Base-by-base conservation (phyloP, 2,329 filamentous ascomycete species). In the Curvularia eragrostidis region DNA sequence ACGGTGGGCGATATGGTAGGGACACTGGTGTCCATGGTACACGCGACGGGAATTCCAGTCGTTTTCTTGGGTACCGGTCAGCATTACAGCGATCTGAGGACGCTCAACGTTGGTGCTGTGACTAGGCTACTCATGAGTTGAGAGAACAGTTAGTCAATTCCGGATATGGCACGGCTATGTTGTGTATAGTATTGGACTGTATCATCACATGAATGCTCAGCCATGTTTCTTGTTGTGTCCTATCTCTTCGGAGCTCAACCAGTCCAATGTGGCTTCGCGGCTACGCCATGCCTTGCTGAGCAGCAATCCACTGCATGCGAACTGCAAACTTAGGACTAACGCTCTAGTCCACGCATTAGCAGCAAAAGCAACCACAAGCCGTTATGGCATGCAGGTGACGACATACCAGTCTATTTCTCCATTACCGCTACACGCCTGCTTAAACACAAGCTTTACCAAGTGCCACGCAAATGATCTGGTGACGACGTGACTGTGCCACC, bases 1-100 rank as follows among this genome's bases (percentile, higher is more conserved):
- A 99, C 95, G 0, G 96, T 99, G 36, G 96, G 95, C n/a, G 94
- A 97, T 79, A 98, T 98, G 93, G 93, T 97, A 42, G 93, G 89
- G 2, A 97, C 94, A 2, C 82, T 99, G 63, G 95, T 99, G 62
- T 97, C 91, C 75, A 94, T 99, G 82, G 94, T 99, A 38, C 94
- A 98, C 79, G 94, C 95, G 3, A 99, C 96, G 3, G 92, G 94
- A 26, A 96, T 99, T 44, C 96, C 96, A 0, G 93, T 99, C 19
- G 84, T 98, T 10, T 99, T 99, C 74, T 85, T 99, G 65, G 95
- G 89, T 2, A 85, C 87, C 38, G 87, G 87, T 4, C 87, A 89
- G 77, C 86, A 89, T 74, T 89, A 89, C 72, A 85, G 85, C 26
- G 87, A 89, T 76, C 68, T 89, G 68, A 81, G 87, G 68, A 85